Percentiles rank a stretch among this genome's conserved stretches.
Conservation (phyloP, 257 asterid genomes). For the Salvia rosmarinus region DNA sequence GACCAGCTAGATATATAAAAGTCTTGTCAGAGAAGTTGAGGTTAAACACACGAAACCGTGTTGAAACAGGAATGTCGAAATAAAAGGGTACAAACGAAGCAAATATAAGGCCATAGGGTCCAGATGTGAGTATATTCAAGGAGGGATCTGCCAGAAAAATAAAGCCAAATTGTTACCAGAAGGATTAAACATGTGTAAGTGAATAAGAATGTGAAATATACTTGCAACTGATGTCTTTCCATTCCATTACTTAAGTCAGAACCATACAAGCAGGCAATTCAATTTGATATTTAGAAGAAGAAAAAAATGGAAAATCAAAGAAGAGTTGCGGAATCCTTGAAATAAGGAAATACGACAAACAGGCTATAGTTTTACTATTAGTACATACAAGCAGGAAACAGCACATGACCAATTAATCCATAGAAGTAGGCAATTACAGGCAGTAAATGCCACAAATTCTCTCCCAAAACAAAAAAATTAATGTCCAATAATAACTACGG, state of each 20-base stretch:
- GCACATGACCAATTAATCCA: conserved; percentile 6
- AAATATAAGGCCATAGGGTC: conserved; percentile 90
- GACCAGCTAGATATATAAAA: conserved; percentile 94
- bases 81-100: conserved; percentile 91
- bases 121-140: conserved; percentile 73
- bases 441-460: background rate
- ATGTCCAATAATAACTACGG: background rate
- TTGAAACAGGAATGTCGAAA: conserved; percentile 93
- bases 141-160: conserved; percentile 73
- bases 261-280: background rate
- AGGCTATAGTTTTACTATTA: background rate
- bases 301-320: background rate
- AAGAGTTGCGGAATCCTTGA: background rate
- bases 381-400: conserved; percentile 10
- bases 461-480: too few species aligned
- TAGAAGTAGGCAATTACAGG: background rate
- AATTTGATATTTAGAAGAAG: background rate
- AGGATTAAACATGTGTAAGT: conserved; percentile 11
- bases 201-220: conserved; percentile 8
- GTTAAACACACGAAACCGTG: conserved; percentile 73
- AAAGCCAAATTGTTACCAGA: conserved; percentile 35
- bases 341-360: conserved; percentile 6
- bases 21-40: conserved; percentile 96
- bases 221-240: background rate
- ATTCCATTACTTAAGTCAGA: background rate